Percentiles rank a stretch among this genome's conserved stretches.
Conservation (phyloP, 331 rosid genomes). For the Ulmus americana region DNA sequence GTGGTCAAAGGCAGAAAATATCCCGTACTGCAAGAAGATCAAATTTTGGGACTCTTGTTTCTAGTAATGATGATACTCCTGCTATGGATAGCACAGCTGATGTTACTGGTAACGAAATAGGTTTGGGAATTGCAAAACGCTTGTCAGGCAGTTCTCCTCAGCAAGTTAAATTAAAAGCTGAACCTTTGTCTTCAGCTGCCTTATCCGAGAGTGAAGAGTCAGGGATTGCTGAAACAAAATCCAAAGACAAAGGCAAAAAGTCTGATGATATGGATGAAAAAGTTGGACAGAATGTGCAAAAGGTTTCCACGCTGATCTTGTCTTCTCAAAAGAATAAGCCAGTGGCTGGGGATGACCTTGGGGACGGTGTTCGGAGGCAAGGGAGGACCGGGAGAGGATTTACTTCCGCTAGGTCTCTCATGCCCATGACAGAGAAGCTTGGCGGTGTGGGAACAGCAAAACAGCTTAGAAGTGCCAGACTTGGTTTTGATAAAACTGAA, state of each 20-base stretch:
- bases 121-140: constrained; percentile 61
- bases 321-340: constrained; percentile 67
- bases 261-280: constrained; percentile 65
- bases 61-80: constrained; percentile 64
- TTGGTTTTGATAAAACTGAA: constrained; percentile 64
- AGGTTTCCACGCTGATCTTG: constrained; percentile 48
- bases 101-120: constrained; percentile 57
- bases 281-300: constrained; percentile 55
- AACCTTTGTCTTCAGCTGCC: constrained; percentile 58
- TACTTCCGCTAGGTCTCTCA: constrained; percentile 49
- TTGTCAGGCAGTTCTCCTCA: constrained; percentile 72
- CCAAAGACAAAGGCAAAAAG: constrained; percentile 64
- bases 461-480: constrained; percentile 78
- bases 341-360: constrained; percentile 69
- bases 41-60: constrained; percentile 57
- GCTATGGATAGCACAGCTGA: constrained; percentile 55
- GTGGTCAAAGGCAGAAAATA: constrained; percentile 81
- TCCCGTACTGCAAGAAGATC: constrained; percentile 87
- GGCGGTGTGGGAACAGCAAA: constrained; percentile 70
- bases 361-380: constrained; percentile 89
- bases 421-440: constrained; percentile 64
- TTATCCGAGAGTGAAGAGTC: constrained; percentile 94
- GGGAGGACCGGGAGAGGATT: constrained; percentile 78
- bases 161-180: constrained; percentile 67
- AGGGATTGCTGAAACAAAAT: constrained; percentile 61